These are phyloP conservation scores for Henckelia pumila DNA, from an alignment of 257 asterid genomes.

Conservation along the genomic window DNA sequence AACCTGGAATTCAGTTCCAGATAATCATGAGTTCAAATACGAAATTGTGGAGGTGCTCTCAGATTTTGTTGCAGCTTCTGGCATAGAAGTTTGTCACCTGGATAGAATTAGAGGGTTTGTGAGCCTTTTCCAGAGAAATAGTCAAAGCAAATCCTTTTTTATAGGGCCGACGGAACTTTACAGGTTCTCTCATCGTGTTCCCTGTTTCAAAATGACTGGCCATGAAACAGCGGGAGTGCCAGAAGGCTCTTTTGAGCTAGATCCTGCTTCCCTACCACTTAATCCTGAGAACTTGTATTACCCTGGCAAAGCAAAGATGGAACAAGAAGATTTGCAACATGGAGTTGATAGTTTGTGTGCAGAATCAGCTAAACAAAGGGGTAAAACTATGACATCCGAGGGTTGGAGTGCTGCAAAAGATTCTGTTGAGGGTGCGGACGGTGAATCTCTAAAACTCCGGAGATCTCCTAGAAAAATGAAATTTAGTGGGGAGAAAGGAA, in stretches of 20 bases:
- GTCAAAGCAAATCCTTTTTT: slow-evolving; percentile 15
- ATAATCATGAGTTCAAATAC: slow-evolving; percentile 36
- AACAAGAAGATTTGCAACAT: slow-evolving; percentile 1
- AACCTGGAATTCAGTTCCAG: slow-evolving; percentile 39
- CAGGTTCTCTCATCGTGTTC: slow-evolving; percentile 50
- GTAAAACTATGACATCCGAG: slow-evolving; percentile 17
- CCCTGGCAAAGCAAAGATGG: slow-evolving; percentile 32
- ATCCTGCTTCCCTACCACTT: slow-evolving; percentile 44
- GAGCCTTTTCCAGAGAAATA: slow-evolving; percentile 45
- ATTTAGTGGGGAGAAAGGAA: slow-evolving; percentile 12
- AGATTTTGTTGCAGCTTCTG: slow-evolving; percentile 30
- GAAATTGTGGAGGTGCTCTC: slow-evolving; percentile 61
- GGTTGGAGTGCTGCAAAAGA: slow-evolving; percentile 17
- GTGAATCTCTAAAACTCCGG: slow-evolving; percentile 2
- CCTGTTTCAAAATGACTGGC: slow-evolving; percentile 47
- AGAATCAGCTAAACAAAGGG: slow-evolving; percentile 4
- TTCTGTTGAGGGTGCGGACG: slow-evolving; percentile 20
- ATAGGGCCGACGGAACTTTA: slow-evolving; percentile 35
- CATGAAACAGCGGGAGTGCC: slow-evolving; percentile 47
- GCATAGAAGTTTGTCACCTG: slow-evolving; percentile 42
- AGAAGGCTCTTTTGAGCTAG: slow-evolving; percentile 54
- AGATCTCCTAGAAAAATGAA: slow-evolving; percentile 33
- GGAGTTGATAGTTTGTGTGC: slow-evolving; percentile 14
- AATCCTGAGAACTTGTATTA: slow-evolving; percentile 35
- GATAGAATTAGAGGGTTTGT: slow-evolving; percentile 50